Conservation (phyloP, 192 early-diverging fungal genomes). For the Cetraspora pellucida region DNA sequence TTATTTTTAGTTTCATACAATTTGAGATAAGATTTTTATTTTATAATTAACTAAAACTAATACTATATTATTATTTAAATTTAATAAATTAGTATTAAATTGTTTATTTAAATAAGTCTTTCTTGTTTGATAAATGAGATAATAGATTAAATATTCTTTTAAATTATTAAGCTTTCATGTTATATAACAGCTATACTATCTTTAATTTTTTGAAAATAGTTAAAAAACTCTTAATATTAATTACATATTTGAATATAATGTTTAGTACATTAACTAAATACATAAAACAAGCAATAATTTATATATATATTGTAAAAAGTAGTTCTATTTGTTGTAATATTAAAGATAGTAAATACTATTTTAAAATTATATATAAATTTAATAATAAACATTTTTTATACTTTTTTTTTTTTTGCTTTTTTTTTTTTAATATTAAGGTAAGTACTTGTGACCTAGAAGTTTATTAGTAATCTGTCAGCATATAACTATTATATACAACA, state of each 20-base stretch:
- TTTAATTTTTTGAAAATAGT: background rate
- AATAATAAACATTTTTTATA: too few relatives aligned
- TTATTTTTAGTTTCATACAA: background rate
- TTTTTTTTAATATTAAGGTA: too few relatives aligned
- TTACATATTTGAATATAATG: background rate
- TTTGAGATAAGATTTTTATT: conserved; percentile 9
- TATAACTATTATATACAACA: too few relatives aligned
- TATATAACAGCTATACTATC: background rate
- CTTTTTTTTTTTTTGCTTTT: too few relatives aligned
- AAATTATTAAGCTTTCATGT: background rate
- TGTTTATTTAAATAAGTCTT: conserved; percentile 1
- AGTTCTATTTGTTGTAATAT: too few relatives aligned
- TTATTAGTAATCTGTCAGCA: too few relatives aligned
- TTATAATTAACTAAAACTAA: background rate
- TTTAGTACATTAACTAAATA: background rate
- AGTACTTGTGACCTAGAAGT: too few relatives aligned
- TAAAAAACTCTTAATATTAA: background rate
- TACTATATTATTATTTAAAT: background rate
- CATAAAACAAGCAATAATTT: background rate
- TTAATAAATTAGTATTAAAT: background rate
- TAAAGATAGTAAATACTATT: too few relatives aligned
- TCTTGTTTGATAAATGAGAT: background rate
- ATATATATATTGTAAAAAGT: background rate
- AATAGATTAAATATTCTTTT: background rate
- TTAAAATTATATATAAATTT: too few relatives aligned